Base-by-base conservation (phyloP, 257 asterid genomes). In the Primulina huaijiensis region DNA sequence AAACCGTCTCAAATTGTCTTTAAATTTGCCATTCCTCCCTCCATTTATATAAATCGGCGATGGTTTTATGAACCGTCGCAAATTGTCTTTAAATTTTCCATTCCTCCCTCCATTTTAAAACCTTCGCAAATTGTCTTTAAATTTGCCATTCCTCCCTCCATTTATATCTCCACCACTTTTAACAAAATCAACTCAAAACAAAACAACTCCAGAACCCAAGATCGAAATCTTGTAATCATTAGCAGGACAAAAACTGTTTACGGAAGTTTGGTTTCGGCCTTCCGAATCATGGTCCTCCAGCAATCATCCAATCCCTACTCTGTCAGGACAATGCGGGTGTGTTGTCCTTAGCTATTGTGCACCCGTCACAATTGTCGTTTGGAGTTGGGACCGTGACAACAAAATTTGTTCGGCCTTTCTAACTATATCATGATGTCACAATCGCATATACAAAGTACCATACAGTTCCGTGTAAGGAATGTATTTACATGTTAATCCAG, bases 401-500 rank as follows among this genome's bases (percentile, higher is more conserved):
- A 10, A 43, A 35, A 43, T 12, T 43, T 43, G 17, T 11, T 12
- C 52, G 3, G 52, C 52, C 52, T 40, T 12, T 40, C 52, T 11
- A 40, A 10, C 17, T 40, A 10, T 40, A 11, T 40, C 52, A 40
- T 12, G 5, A 40, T 17, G 52, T 40, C 17, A 40, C 5, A 0
- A 11, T 8, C 8, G 17, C 52, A 50, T 27, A 68, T 20, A 58
- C 62, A n/a, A 33, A 70, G 52, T 31, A 64, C 43, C 33, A n/a
- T 40, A 60, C 62, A 67, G 38, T 62, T 69, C 76, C 19, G 31
- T 46, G 27, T 52, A 38, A 55, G 57, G 74, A 70, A 70, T 0
- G 53, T 37, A 60, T 85, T 78, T 57, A 92, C 97, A 97, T 73
- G 90, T 87, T 79, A 92, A 60, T 34, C 98, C 98, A 60, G 96